Percentiles rank a stretch among this genome's conserved stretches.
phyloP scores from a whole-genome alignment of 108 stramenopile genomes.

The Cyclostephanos invisitatus region DNA sequence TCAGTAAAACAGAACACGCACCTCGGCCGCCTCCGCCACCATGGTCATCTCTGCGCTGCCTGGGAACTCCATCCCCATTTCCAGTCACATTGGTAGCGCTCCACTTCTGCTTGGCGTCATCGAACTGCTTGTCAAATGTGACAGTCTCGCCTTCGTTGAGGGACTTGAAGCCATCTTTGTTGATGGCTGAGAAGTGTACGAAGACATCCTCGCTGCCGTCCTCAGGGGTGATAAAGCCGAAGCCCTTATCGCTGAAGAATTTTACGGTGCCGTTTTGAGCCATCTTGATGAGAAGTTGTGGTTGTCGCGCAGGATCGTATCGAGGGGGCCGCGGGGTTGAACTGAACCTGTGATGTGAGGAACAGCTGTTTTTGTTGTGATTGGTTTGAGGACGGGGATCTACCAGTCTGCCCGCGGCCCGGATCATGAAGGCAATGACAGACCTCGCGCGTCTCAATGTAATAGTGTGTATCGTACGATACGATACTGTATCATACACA shows the following conservation, averaged over 20 bases:
- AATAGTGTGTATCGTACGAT: no score
- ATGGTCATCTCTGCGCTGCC: neutral
- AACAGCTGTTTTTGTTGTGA: no score
- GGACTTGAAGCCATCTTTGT: slow-evolving; percentile 34
- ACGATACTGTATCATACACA: no score
- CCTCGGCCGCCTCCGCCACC: slow-evolving; percentile 1
- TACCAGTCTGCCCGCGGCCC: no score
- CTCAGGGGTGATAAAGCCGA: slow-evolving; percentile 37
- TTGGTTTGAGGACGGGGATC: no score
- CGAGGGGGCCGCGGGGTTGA: no score
- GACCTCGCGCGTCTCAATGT: no score
- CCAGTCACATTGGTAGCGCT: slow-evolving; percentile 28
- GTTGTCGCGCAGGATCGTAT: no score
- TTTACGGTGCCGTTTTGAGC: slow-evolving; percentile 20
- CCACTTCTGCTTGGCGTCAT: slow-evolving; percentile 32
- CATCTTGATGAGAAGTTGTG: neutral
- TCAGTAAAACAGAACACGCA: neutral
- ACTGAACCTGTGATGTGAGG: no score
- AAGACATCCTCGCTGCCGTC: slow-evolving; percentile 44
- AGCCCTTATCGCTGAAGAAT: slow-evolving; percentile 44
- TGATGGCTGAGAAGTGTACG: slow-evolving; percentile 35
- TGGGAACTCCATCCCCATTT: slow-evolving; percentile 12
- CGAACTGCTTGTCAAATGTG: slow-evolving; percentile 13
- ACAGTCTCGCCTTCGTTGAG: slow-evolving; percentile 38
- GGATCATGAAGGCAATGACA: no score